Conservation (phyloP, 2,329 filamentous ascomycete species). For the Aschersonia sp. region DNA sequence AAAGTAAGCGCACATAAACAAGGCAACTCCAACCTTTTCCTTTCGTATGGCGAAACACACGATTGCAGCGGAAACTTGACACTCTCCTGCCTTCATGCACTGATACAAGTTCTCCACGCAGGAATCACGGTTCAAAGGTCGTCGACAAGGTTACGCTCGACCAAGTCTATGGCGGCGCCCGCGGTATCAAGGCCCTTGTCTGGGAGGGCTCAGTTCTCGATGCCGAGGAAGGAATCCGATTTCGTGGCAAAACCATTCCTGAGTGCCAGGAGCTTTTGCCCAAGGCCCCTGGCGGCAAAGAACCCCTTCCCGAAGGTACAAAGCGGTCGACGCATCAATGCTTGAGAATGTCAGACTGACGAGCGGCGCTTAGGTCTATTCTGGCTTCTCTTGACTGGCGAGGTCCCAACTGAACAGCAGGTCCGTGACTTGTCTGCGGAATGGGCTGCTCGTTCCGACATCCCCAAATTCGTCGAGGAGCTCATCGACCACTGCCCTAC, state of each 20-base stretch:
- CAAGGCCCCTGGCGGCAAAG: conserved; percentile 90
- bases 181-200: conserved; percentile 95
- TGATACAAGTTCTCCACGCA: conserved; percentile 20
- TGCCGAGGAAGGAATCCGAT: conserved; percentile 96
- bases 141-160: conserved; percentile 96
- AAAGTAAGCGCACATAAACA: conserved; percentile 47
- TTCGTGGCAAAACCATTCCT: conserved; percentile 97
- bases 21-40: not conserved
- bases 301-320: conserved; percentile 87
- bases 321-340: not conserved
- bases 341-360: not conserved
- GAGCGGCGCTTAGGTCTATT: conserved; percentile 56
- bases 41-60: not conserved
- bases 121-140: conserved; percentile 90
- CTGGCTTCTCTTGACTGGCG: conserved; percentile 97
- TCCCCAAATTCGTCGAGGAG: conserved; percentile 98
- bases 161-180: conserved; percentile 98
- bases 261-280: conserved; percentile 97
- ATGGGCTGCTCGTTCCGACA: conserved; percentile 92
- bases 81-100: not conserved
- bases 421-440: conserved; percentile 95
- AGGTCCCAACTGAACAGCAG: conserved; percentile 96
- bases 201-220: conserved; percentile 99
- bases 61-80: not conserved
- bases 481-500: conserved; percentile 98